These are phyloP conservation scores for Rhodomyrtus tomentosa DNA, from an alignment of 345 rosid species.

Conservation along the genomic window DNA sequence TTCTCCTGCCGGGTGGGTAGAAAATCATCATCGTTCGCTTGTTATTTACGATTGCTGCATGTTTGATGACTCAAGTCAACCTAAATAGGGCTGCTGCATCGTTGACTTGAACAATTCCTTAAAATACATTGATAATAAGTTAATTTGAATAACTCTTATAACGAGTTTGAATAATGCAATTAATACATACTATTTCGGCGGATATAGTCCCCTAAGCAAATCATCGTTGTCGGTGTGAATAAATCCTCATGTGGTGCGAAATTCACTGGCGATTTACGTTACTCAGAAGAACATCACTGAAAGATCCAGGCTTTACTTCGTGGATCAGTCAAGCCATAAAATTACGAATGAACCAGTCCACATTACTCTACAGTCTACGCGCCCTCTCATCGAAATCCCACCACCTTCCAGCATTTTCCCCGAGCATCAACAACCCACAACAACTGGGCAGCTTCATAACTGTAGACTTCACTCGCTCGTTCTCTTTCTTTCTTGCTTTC, in stretches of 20 bases:
- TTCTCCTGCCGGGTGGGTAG: neutral
- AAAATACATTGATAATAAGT: neutral
- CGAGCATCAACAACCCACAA: neutral
- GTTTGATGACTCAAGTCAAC: neutral
- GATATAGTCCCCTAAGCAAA: neutral
- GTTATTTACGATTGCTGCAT: neutral
- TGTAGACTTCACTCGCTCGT: neutral
- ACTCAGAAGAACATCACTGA: neutral
- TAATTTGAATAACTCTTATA: neutral
- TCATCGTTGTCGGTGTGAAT: neutral
- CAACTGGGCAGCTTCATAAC: neutral
- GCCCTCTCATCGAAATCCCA: neutral
- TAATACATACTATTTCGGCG: neutral
- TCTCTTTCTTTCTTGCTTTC: neutral
- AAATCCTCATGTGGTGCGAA: neutral
- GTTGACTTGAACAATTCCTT: neutral
- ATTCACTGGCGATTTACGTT: neutral
- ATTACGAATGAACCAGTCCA: neutral
- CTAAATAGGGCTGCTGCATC: neutral
- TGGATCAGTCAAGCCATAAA: neutral
- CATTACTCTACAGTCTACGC: neutral
- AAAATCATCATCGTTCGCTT: neutral
- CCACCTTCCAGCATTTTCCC: neutral
- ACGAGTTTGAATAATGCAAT: neutral
- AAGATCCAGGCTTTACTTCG: neutral